Conservation (phyloP, 495 filamentous ascomycete genomes). For the Patellaria atrata region DNA sequence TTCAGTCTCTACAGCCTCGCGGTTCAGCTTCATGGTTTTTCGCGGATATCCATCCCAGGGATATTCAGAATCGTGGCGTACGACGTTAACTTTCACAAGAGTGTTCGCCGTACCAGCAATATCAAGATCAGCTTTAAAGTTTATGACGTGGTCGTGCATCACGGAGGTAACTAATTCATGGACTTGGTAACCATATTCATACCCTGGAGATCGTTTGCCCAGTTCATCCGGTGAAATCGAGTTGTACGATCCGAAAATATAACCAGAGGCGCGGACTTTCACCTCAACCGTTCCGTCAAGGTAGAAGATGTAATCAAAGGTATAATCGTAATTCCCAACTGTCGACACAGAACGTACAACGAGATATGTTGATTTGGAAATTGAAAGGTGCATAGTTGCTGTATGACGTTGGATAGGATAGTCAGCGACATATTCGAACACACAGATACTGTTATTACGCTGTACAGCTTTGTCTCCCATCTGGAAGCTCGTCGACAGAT, state of each 20-base stretch:
- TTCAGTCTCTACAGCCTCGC: constrained; percentile 32
- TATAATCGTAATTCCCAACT: constrained; percentile 14
- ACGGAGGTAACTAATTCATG: constrained; percentile 9
- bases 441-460: constrained; percentile 3
- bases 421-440: constrained; percentile 7
- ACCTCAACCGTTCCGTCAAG: constrained; percentile 9
- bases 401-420: constrained; percentile 9
- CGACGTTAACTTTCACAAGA: constrained; percentile 29
- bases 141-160: constrained; percentile 12
- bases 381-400: background rate
- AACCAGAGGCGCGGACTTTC: constrained; percentile 9
- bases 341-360: constrained; percentile 4
- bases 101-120: constrained; percentile 33
- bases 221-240: constrained; percentile 3
- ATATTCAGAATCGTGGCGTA: constrained; percentile 15
- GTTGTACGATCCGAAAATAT: constrained; percentile 7
- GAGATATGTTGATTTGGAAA: constrained; percentile 5
- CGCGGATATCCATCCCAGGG: constrained; percentile 24
- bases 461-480: background rate
- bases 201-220: too few relatives aligned
- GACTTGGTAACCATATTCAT: constrained; percentile 9
- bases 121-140: constrained; percentile 11
- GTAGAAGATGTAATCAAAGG: constrained; percentile 10
- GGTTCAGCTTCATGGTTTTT: constrained; percentile 41
- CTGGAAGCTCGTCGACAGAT: constrained; percentile 4